These are phyloP conservation scores for Rosa persica DNA, from an alignment of 306 rosid species.

Conservation along the genomic window DNA sequence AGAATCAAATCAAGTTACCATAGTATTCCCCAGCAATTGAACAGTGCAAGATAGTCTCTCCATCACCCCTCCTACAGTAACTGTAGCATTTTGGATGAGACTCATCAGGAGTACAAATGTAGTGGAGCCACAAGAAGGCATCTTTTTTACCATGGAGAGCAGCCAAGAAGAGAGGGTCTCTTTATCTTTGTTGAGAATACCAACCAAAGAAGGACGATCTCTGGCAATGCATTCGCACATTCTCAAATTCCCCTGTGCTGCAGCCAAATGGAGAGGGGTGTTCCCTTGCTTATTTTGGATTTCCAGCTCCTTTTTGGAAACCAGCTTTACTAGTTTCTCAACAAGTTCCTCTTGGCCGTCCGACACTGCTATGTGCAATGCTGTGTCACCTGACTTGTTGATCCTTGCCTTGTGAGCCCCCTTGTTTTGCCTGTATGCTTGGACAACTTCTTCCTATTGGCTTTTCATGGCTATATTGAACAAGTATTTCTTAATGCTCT, in stretches of 20 bases:
- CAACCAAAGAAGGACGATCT: not conserved
- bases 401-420: constrained; percentile 12
- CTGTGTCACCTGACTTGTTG: constrained; percentile 35
- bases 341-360: constrained; percentile 12
- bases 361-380: constrained; percentile 47
- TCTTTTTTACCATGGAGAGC: constrained; percentile 40
- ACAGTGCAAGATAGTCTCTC: constrained; percentile 54
- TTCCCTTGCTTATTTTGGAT: constrained; percentile 17
- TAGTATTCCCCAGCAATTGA: constrained; percentile 38
- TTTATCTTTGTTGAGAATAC: constrained; percentile 29
- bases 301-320: not conserved
- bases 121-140: constrained; percentile 43
- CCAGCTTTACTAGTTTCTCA: not conserved
- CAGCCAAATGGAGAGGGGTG: constrained; percentile 60
- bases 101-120: not conserved
- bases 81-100: not conserved
- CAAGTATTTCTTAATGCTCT: not conserved
- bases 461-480: constrained; percentile 33
- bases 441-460: constrained; percentile 27
- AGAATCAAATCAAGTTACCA: constrained; percentile 3
- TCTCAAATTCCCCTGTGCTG: constrained; percentile 28
- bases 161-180: constrained; percentile 64
- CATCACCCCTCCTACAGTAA: constrained; percentile 37
- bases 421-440: not conserved
- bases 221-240: constrained; percentile 25